Evolutionary conservation across 2,329 filamentous ascomycete species (phyloP).

Genomic region (Trichoderma lentiforme): DNA sequence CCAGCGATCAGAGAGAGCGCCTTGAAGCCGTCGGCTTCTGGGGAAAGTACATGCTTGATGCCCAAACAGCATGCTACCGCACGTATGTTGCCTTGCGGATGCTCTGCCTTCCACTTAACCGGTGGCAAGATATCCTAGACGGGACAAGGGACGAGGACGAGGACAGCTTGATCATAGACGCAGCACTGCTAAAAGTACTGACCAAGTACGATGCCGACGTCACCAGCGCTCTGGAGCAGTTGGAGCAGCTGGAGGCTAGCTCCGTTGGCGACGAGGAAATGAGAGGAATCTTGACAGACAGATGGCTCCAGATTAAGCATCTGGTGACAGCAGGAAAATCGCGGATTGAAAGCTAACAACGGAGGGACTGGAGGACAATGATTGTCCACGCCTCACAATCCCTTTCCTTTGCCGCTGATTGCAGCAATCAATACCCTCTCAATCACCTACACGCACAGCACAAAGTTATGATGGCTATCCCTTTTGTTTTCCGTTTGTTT

Average conservation of each 20-base stretch:
- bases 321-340: conserved; percentile 23
- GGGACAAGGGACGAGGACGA: conserved; percentile 45
- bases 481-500: background rate
- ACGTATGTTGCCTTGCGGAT: conserved; percentile 52
- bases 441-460: background rate
- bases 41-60: conserved; percentile 51
- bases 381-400: background rate
- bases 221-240: conserved; percentile 29
- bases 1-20: conserved; percentile 31
- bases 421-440: background rate
- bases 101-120: conserved; percentile 33
- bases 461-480: background rate
- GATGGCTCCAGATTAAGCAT: conserved; percentile 29
- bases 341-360: conserved; percentile 17
- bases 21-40: conserved; percentile 48
- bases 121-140: conserved; percentile 46
- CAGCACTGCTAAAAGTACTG: conserved; percentile 35
- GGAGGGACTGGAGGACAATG: background rate
- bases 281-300: conserved; percentile 20
- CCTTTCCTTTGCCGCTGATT: no score
- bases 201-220: conserved; percentile 35
- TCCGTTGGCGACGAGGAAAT: conserved; percentile 29
- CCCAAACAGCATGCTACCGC: conserved; percentile 49
- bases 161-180: conserved; percentile 38
- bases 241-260: conserved; percentile 32